Evolutionary conservation across 805 yeast genomes (phyloP).

Genomic region (Metschnikowia rubicola): DNA sequence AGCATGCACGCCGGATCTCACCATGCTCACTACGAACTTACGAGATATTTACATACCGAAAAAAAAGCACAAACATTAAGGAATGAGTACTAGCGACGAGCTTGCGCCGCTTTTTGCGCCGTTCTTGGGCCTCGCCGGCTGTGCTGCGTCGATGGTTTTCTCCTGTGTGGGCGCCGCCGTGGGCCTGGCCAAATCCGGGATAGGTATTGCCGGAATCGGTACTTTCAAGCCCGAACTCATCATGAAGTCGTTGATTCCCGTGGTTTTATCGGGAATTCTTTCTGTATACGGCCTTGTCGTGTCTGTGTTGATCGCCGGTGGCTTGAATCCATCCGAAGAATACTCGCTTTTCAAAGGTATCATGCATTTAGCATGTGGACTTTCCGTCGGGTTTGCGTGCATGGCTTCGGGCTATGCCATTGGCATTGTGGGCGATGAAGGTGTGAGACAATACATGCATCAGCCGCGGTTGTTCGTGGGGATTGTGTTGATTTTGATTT

Average conservation of each 20-base stretch:
- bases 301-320: conserved; percentile 91
- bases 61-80: neutral
- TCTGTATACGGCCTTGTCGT: conserved; percentile 97
- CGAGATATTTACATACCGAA: neutral
- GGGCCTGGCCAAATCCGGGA: conserved; percentile 97
- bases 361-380: conserved; percentile 95
- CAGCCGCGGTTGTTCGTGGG: conserved; percentile 89
- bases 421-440: conserved; percentile 92
- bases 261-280: conserved; percentile 95
- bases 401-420: conserved; percentile 95
- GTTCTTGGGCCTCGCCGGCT: conserved; percentile 96
- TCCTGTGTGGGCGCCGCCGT: conserved; percentile 98
- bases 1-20: neutral
- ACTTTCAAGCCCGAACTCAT: conserved; percentile 95
- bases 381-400: conserved; percentile 95
- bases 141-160: conserved; percentile 87
- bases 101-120: conserved; percentile 92
- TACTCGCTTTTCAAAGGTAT: conserved; percentile 94
- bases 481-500: conserved; percentile 82
- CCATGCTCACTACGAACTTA: neutral
- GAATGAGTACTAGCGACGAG: conserved; percentile 44
- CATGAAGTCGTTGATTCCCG: conserved; percentile 94
- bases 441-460: conserved; percentile 83
- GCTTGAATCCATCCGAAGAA: conserved; percentile 69
- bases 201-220: conserved; percentile 98